These are phyloP conservation scores for Diplodia intermedia DNA, from an alignment of 2,329 filamentous ascomycete genomes.

Conservation along the genomic window DNA sequence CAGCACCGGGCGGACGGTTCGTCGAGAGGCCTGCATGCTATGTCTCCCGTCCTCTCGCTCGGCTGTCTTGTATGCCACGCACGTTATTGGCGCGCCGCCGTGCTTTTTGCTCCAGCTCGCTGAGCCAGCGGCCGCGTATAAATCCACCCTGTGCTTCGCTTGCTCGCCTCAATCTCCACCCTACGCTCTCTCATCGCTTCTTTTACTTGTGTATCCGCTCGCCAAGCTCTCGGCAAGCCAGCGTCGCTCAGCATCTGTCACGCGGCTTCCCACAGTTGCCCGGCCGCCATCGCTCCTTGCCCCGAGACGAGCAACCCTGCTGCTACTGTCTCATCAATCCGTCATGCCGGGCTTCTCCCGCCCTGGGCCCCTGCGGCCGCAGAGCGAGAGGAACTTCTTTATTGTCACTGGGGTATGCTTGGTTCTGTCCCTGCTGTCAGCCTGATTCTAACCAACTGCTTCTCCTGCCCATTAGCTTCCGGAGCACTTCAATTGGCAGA, in stretches of 20 bases:
- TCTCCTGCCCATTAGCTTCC: constrained; percentile 26
- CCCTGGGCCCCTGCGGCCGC: constrained; percentile 7
- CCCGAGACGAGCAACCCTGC: not conserved
- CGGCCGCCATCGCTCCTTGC: not conserved
- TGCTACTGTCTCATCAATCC: not conserved
- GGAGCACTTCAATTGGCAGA: constrained; percentile 41
- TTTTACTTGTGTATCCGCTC: constrained; percentile 1
- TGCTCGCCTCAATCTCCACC: not conserved
- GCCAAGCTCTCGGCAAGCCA: constrained; percentile 20
- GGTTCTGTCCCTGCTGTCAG: not conserved
- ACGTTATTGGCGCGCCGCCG: constrained; percentile 22
- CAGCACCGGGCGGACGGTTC: constrained; percentile 18
- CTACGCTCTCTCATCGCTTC: not conserved
- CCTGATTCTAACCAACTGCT: too few relatives aligned
- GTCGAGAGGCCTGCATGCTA: constrained; percentile 21
- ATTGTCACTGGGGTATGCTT: constrained; percentile 31
- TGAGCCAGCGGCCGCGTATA: constrained; percentile 27
- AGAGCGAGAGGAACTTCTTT: constrained; percentile 33
- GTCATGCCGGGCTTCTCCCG: constrained; percentile 20
- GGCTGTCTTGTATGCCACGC: constrained; percentile 31
- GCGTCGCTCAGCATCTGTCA: constrained; percentile 29
- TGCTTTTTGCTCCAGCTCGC: constrained; percentile 18
- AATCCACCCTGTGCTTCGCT: constrained; percentile 8
- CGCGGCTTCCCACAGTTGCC: constrained; percentile 26
- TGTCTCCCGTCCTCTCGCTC: constrained; percentile 18